Percentiles rank a stretch among this genome's conserved stretches.
phyloP scores from a whole-genome alignment of 257 asterid genomes.

The Solanum pinnatisectum region DNA sequence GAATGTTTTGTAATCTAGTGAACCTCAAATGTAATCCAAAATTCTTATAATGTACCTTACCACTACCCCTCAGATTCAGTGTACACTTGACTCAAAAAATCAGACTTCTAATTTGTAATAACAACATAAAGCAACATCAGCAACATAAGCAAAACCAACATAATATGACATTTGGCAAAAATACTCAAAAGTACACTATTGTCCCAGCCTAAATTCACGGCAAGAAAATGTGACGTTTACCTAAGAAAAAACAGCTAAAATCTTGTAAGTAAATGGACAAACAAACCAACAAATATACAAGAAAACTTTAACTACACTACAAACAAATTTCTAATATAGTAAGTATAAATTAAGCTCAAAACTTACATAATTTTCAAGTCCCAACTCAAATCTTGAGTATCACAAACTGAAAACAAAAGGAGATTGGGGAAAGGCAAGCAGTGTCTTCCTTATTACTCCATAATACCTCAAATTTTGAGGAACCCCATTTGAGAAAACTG shows the following conservation, averaged over 20 bases:
- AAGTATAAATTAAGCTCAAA: neutral
- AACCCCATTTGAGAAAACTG: neutral
- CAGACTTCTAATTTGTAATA: neutral
- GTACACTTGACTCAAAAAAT: neutral
- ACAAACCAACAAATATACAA: neutral
- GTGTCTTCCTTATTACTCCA: neutral
- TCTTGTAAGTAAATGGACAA: neutral
- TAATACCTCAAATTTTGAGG: neutral
- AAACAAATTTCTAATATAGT: neutral
- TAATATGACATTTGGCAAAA: neutral
- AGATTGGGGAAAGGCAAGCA: neutral
- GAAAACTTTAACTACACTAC: neutral
- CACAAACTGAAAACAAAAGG: neutral
- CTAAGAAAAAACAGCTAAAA: neutral
- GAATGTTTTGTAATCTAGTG: slow-evolving; percentile 1
- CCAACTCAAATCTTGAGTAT: neutral
- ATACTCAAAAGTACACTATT: neutral
- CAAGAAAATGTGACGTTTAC: slow-evolving; percentile 2
- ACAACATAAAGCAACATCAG: neutral
- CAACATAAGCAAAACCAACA: neutral
- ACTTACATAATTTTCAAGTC: neutral
- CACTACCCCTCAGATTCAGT: neutral
- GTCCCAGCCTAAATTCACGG: neutral
- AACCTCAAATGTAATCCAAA: neutral
- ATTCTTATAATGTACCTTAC: neutral